Evolutionary conservation across 1,284 basidiomycete species (phyloP).

Genomic region (Trametes sp.): DNA sequence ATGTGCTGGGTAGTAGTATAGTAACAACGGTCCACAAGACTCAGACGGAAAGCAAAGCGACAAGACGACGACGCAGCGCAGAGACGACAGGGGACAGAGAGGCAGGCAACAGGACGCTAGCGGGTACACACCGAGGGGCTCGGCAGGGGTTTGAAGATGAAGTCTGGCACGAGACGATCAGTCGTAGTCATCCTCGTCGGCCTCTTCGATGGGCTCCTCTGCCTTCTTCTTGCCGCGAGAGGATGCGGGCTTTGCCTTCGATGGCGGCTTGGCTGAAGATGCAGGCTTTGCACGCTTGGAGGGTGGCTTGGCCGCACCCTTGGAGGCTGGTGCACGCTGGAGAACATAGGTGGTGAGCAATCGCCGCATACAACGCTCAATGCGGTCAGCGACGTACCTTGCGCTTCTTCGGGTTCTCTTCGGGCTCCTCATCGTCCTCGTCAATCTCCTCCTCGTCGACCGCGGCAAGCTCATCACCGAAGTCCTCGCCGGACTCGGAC

Average conservation of each 20-base stretch:
- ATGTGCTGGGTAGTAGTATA: conserved; percentile 25
- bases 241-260: conserved; percentile 34
- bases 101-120: conserved; percentile 5
- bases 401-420: conserved; percentile 44
- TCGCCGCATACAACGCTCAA: background rate
- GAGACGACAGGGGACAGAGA: conserved; percentile 8
- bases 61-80: conserved; percentile 10
- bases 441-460: conserved; percentile 44
- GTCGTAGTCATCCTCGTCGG: conserved; percentile 35
- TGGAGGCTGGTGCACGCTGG: conserved; percentile 40
- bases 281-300: conserved; percentile 39
- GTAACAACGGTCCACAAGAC: conserved; percentile 23
- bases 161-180: background rate
- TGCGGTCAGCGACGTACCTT: conserved; percentile 37
- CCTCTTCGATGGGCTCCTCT: conserved; percentile 33
- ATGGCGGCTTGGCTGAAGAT: conserved; percentile 36
- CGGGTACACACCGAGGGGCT: conserved; percentile 2
- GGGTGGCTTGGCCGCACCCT: conserved; percentile 36
- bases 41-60: conserved; percentile 20
- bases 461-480: conserved; percentile 43
- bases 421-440: conserved; percentile 41
- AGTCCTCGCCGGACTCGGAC: conserved; percentile 47
- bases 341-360: background rate
- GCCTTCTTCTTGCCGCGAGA: conserved; percentile 36
- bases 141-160: background rate